Base-by-base conservation (phyloP, 306 rosid species). In the Elaeagnus macrophylla region DNA sequence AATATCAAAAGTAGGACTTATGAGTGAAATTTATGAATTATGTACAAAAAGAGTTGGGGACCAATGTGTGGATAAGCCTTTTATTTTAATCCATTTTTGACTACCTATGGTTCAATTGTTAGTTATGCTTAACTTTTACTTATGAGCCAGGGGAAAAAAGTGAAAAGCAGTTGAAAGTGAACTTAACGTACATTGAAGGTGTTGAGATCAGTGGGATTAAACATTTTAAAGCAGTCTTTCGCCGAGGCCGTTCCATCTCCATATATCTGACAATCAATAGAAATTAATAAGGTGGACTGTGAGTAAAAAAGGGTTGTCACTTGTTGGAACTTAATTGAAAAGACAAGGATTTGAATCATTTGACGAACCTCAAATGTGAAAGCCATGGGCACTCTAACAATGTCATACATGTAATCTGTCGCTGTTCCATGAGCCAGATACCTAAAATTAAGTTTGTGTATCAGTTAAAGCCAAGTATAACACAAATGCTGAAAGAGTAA, bases 361-460 rank as follows among this genome's bases (percentile, higher is more conserved):
- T 35, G 63, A 66, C 85, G 73, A 67, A 93, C 99, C 99, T 93
- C 99, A 66, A 93, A 93, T 56, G 99, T 93, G 81, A 87, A 87
- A 12, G 99, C 81, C 99, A 93, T 71, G 39, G 99, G 96, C 62
- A 84, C 83, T 80, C 70, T 79, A 62, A 63, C 84, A 59, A 84
- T 67, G 67, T 93, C 99, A 59, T 75, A 84, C 95, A 87, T 87
- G 79, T 66, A 93, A 82, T 93, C 99, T 14, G 96, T 93, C 61
- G 96, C 95, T 18, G 99, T 93, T 62, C 99, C 99, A 53, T 93
- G 99, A 12, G 96, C 99, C 67, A 93, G 71, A 79, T 93, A 93
- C 81, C 99, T 87, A 74, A 40, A 61, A 49, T 64, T 37, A 57
- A 65, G 65, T 38, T 49, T 13, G 60, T 45, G 46, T 45, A 7